Percentiles rank a stretch among this genome's conserved stretches.
Conservation (phyloP, 768 basidiomycete species). For the Pleurotus eryngii region DNA sequence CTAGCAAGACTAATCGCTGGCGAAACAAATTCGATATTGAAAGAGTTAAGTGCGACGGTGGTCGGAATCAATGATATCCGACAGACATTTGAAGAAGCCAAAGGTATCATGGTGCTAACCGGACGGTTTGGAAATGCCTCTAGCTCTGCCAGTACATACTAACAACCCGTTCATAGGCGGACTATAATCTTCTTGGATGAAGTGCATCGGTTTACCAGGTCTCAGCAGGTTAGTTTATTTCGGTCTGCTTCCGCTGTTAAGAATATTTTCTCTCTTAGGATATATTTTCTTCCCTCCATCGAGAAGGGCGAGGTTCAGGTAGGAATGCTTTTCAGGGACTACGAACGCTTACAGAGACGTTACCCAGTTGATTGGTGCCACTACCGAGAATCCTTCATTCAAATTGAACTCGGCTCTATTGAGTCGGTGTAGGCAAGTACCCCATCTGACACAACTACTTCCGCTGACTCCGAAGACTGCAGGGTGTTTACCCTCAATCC, state of each 20-base stretch:
- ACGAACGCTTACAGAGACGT: no score
- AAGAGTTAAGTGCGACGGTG: conserved; percentile 75
- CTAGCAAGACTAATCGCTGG: conserved; percentile 69
- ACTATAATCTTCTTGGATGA: conserved; percentile 83
- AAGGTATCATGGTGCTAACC: conserved; percentile 55
- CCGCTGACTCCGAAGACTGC: conserved; percentile 14
- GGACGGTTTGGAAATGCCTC: conserved; percentile 43
- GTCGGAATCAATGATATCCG: conserved; percentile 69
- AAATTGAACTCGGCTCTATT: conserved; percentile 70
- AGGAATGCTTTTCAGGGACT: conserved; percentile 1
- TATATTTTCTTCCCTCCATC: conserved; percentile 78
- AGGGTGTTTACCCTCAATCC: conserved; percentile 76
- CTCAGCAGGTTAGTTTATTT: conserved; percentile 50
- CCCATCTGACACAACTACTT: conserved; percentile 7
- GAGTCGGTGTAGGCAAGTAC: conserved; percentile 68
- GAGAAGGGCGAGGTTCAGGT: conserved; percentile 77
- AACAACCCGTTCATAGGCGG: conserved; percentile 33
- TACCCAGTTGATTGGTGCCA: conserved; percentile 69
- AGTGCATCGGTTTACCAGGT: conserved; percentile 75
- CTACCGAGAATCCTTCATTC: conserved; percentile 89
- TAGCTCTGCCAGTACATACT: no score
- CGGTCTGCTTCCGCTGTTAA: background rate
- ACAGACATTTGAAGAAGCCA: conserved; percentile 74
- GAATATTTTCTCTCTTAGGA: conserved; percentile 41
- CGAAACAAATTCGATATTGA: conserved; percentile 58